Conservation (phyloP, 495 filamentous ascomycete genomes). For the Penicillium waksmanii region DNA sequence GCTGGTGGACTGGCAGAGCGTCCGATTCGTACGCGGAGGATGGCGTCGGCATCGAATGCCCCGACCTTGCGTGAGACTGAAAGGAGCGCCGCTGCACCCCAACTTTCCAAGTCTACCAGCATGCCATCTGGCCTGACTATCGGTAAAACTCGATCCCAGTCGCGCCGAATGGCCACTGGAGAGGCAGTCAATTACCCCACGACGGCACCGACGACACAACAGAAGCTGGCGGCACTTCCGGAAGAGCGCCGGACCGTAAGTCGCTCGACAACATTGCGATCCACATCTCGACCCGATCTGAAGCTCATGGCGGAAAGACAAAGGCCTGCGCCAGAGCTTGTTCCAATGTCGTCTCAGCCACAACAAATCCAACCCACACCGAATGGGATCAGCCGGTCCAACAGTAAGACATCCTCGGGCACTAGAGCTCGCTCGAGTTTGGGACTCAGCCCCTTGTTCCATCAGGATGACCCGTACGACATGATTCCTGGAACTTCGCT, state of each 20-base stretch:
- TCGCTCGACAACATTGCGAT: slow-evolving; percentile 26
- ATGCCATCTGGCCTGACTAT: slow-evolving; percentile 41
- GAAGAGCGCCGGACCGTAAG: slow-evolving; percentile 22
- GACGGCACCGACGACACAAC: slow-evolving; percentile 22
- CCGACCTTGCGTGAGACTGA: slow-evolving; percentile 37
- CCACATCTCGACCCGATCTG: slow-evolving; percentile 21
- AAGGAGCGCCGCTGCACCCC: slow-evolving; percentile 29
- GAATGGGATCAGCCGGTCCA: slow-evolving; percentile 30
- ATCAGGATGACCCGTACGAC: slow-evolving; percentile 41
- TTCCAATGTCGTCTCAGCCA: background rate
- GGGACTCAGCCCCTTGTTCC: slow-evolving; percentile 44
- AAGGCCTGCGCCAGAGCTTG: background rate
- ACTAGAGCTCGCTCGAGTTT: slow-evolving; percentile 45
- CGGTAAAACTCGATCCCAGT: slow-evolving; percentile 53
- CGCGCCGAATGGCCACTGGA: slow-evolving; percentile 31
- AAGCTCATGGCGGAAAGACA: slow-evolving; percentile 14
- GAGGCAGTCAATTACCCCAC: slow-evolving; percentile 37
- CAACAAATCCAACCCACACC: slow-evolving; percentile 19
- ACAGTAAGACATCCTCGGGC: slow-evolving; percentile 38
- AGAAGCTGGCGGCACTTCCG: slow-evolving; percentile 22
- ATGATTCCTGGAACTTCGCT: slow-evolving; percentile 43
- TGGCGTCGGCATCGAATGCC: slow-evolving; percentile 43
- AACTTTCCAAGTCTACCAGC: slow-evolving; percentile 35
- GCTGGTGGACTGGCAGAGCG: slow-evolving; percentile 46
- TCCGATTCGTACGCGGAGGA: slow-evolving; percentile 45